Base-by-base conservation (phyloP, 169 alveolate species). In the Eimeria falciformis region DNA sequence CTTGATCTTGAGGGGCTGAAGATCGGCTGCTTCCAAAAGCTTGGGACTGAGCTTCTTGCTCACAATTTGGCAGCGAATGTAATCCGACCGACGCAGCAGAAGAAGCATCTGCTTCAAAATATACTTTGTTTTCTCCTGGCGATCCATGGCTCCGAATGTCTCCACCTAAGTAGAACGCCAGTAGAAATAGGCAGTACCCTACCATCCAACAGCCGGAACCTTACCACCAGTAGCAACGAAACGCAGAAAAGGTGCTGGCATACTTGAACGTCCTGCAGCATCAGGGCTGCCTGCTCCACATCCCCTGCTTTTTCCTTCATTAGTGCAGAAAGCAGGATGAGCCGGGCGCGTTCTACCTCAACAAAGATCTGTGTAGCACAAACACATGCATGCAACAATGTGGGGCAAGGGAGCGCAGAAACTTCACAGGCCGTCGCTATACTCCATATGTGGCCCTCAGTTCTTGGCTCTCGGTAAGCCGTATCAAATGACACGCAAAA, bases 291-390 rank as follows among this genome's bases (percentile, higher is more conserved):
- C 62, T 77, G 95, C 14, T 84, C 95, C 29, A 94, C 45, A 0
- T 95, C 73, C 17, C 96, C 95, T 12, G 92, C 95, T 21, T 89
- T 93, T 68, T 95, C 96, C 83, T 91, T 82, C 84, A 92, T 92
- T 68, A 89, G 91, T 53, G 96, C 96, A 33, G 94, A 37, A 71
- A 87, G 73, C 87, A 82, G 45, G 78, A 93, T 91, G 21, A 94
- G 91, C 23, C 97, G 81, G 9, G 97, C 96, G 6, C 96, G 91
- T 83, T 95, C 97, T 33, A 95, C 95, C 65, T 95, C 97, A 9
- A 95, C 95, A 56, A 94, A 95, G 40, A 95, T 94, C 93, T 94
- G 73, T 25, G 50, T 50, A 83, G 29, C 50, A 46, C 25, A 37
- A 45, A 12, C 29, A 12, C 43, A 18, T 14, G 84, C 37, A 29